These are phyloP conservation scores for Helminthosporium solani DNA, from an alignment of 2,329 filamentous ascomycete genomes.

Conservation along the genomic window DNA sequence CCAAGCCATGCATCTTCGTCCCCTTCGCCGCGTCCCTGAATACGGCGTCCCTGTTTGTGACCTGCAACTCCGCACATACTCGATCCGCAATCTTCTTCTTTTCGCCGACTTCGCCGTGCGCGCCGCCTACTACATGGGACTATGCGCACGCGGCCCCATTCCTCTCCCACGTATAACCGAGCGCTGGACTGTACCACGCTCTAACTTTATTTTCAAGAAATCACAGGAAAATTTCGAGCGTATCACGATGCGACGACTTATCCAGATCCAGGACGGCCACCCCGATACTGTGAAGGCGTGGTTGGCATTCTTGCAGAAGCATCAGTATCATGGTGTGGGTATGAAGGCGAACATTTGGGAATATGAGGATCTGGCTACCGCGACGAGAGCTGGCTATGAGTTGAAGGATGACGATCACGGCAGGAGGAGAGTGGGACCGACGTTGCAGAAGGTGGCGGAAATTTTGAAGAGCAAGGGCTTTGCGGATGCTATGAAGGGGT, in stretches of 20 bases:
- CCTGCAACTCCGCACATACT: constrained; percentile 90
- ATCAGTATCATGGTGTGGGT: constrained; percentile 92
- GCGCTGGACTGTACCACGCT: constrained; percentile 88
- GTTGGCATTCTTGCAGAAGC: constrained; percentile 88
- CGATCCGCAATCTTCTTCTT: constrained; percentile 84
- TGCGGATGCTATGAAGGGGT: constrained; percentile 35
- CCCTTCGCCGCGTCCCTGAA: constrained; percentile 71
- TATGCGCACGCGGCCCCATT: constrained; percentile 81
- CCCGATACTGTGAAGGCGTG: constrained; percentile 86
- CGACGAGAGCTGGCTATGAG: constrained; percentile 30
- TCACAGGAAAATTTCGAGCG: constrained; percentile 97
- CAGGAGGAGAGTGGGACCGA: constrained; percentile 33
- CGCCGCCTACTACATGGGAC: constrained; percentile 88
- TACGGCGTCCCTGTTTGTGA: constrained; percentile 84
- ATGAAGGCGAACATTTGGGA: constrained; percentile 99
- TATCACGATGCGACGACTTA: constrained; percentile 78
- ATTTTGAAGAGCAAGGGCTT: constrained; percentile 32
- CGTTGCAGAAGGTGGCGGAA: constrained; percentile 39
- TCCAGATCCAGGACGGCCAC: constrained; percentile 91
- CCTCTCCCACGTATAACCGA: constrained; percentile 84
- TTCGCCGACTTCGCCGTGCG: constrained; percentile 93
- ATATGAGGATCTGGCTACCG: constrained; percentile 64
- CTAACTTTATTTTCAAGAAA: constrained; percentile 95
- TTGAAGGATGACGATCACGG: constrained; percentile 27
- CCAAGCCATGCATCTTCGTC: constrained; percentile 82